Evolutionary conservation across 2,329 filamentous ascomycete genomes (phyloP).

Genomic region (Coniochaeta prunicola): DNA sequence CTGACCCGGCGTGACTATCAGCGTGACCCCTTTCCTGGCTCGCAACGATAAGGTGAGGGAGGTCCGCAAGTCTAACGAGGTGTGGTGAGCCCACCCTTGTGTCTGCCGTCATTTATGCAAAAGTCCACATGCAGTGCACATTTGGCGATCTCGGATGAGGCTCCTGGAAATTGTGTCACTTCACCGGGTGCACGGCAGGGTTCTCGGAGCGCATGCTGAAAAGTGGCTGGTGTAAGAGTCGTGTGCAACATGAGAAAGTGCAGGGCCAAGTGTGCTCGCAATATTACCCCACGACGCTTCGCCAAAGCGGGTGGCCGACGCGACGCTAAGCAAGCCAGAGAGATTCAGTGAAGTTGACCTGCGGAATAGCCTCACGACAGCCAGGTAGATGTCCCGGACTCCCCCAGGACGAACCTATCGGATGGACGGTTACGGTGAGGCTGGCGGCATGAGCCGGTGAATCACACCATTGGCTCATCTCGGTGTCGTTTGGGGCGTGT

Average conservation of each 20-base stretch:
- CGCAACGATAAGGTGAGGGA: neutral
- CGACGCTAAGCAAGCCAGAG: neutral
- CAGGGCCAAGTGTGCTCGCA: neutral
- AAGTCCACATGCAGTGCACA: neutral
- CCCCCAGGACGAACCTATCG: slow-evolving; percentile 13
- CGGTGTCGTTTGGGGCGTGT: slow-evolving; percentile 1
- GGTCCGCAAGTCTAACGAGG: neutral
- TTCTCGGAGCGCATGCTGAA: neutral
- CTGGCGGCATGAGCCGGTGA: slow-evolving; percentile 17
- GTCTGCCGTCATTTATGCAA: neutral
- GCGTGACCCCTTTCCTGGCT: neutral
- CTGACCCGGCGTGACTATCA: neutral
- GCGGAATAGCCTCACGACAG: neutral
- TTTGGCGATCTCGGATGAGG: neutral
- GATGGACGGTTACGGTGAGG: slow-evolving; percentile 17
- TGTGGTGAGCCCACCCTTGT: neutral
- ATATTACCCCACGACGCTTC: neutral
- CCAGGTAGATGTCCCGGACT: neutral
- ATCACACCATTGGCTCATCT: slow-evolving; percentile 9
- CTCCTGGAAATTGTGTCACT: neutral
- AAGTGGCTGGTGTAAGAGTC: neutral
- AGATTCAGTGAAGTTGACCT: neutral
- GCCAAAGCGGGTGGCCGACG: neutral
- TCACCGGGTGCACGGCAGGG: neutral
- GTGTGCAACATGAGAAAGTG: neutral